Evolutionary conservation across 768 basidiomycete species (phyloP), one percentile per base, ranked within the genome.

Genomic region (Lyophyllum atratum): DNA sequence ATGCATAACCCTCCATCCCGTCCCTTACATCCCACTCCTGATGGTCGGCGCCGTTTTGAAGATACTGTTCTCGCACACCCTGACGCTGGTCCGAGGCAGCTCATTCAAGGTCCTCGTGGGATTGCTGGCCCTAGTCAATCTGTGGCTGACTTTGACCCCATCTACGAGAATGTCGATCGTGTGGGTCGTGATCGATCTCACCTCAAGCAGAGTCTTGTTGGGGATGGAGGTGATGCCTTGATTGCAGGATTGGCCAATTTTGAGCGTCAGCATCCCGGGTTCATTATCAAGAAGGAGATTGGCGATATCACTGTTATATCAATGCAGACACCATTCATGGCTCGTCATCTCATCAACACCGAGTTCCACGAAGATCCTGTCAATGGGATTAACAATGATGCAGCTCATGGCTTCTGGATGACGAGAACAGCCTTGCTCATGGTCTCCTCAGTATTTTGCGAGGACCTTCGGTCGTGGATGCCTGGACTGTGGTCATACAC

Each of bases 351-450:
- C 5, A 21, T 52, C 37, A 52, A 52, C 28, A 31, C 52, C n/a
- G 33, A 51, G 14, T 12, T 31, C 15, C 26, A 45, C 22, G 50
- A 52, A 10, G 43, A 19, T 10, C 39, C 56, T 29, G 51, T 52
- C 10, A 58, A 19, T 22, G 53, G 53, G 33, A 43, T 54, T 3
- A 11, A 6, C 29, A 31, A 67, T 25, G 73, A 75, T 63, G 74
- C 68, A 0, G 72, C 73, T 9, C 74, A 76, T 60, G 68, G 70
- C 7, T 77, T 58, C 53, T 77, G 71, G 68, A 49, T 31, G 14
- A 63, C 66, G 5, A 52, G 58, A 3, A 70, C 66, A 12, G 53
- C 59, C 7, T 50, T 75, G 1, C 68, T 76, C 21, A 70, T 77
- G 54, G 61, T 74, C 12, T 65, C 62, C 2, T 76, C 72, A 0